Base-by-base conservation (phyloP, 768 basidiomycete genomes). In the Auriscalpium vulgare region DNA sequence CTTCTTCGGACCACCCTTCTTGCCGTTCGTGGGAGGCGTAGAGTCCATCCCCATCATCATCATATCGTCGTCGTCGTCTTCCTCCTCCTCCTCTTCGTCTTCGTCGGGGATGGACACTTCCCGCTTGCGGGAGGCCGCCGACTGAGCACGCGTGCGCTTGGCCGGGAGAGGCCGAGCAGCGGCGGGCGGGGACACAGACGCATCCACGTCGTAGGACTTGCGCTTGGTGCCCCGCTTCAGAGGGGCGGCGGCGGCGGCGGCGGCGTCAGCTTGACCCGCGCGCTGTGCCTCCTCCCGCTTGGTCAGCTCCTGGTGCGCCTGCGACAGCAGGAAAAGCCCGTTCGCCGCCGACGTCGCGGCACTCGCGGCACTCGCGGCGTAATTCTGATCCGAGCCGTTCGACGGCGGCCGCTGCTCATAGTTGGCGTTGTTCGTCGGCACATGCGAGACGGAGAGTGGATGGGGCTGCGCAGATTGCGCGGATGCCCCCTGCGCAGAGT, bases 271-370 rank as follows among this genome's bases (percentile, higher is more conserved):
- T 21, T 21, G 21, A 21, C 21, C 73, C 50, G 83, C 80, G 61
- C 84, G 80, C 66, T 87, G 84, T 0, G 86, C 85, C 68, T 91
- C 88, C 70, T 95, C 93, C n/a, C 91, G 84, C 74, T 95, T 95
- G 38, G 90, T 91, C 57, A 97, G 83, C 76, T 95, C 94, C 69
- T 97, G 94, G 67, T 97, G 94, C 29, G 94, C 95, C 72, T 97
- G 94, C 1, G 85, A 88, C 53, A 97, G 84, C 49, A 97, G 77
- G 74, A 95, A 97, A 47, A 97, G 82, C 29, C 95, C 94, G 67
- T 95, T 97, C 51, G 92, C 88, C 53, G 92, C 91, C 17, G 82
- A 77, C 53, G 71, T 80, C 2, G 91, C 77, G 9, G 87, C 81
- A 44, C 74, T 84, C 49, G 77, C 76, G 3, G 87, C 72, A 19